Evolutionary conservation across 371 early-diverging fungal genomes (phyloP).

Genomic region (Syncephalastrum racemosum): DNA sequence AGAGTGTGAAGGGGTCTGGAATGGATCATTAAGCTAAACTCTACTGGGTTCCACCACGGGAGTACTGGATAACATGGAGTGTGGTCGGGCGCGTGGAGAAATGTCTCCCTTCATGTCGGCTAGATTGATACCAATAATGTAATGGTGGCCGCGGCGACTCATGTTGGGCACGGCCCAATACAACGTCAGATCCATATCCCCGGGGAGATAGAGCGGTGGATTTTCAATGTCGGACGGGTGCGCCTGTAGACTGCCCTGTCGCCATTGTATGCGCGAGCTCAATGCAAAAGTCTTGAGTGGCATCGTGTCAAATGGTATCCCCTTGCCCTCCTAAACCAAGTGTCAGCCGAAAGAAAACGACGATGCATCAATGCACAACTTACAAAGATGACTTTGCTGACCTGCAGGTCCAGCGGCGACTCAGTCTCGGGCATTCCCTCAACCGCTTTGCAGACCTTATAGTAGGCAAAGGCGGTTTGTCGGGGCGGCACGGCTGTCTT

Average conservation of each 20-base stretch:
- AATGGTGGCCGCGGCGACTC: conserved; percentile 77
- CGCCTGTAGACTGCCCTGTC: conserved; percentile 53
- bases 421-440: conserved; percentile 23
- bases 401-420: conserved; percentile 34
- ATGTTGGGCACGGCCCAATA: conserved; percentile 75
- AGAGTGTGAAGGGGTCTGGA: no score
- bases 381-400: conserved; percentile 52
- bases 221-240: conserved; percentile 66
- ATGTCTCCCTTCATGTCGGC: conserved; percentile 14
- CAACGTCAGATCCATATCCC: conserved; percentile 85
- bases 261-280: conserved; percentile 75
- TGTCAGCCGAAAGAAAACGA: background rate
- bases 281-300: conserved; percentile 67
- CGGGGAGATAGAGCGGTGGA: conserved; percentile 79
- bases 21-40: no score
- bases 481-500: conserved; percentile 55
- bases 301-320: conserved; percentile 42
- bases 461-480: conserved; percentile 66
- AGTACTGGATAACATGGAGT: no score
- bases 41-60: no score
- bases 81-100: conserved; percentile 10
- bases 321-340: conserved; percentile 28
- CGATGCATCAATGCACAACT: conserved; percentile 14
- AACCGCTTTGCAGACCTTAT: conserved; percentile 44
- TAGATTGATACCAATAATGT: conserved; percentile 86